These are phyloP conservation scores for Hibiscus syriacus DNA, from an alignment of 345 rosid genomes.

Conservation along the genomic window DNA sequence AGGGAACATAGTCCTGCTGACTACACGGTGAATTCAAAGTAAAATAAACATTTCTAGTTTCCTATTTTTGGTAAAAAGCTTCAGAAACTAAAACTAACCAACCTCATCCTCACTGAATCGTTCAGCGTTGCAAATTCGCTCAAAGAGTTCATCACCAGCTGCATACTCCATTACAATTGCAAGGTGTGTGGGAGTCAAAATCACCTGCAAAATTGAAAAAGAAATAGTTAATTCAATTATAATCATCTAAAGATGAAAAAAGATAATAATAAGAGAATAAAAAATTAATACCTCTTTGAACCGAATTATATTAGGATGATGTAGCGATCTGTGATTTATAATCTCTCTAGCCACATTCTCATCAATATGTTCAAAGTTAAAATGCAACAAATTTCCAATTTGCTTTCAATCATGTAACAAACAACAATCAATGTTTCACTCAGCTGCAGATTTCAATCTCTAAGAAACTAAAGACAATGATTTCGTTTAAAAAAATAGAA, in stretches of 20 bases:
- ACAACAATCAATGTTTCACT: no score
- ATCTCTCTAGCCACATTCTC: slow-evolving; percentile 89
- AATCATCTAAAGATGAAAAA: background rate
- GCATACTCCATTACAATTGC: slow-evolving; percentile 93
- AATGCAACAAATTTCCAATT: no score
- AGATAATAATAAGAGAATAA: background rate
- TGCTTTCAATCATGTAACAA: no score
- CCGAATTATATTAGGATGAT: no score
- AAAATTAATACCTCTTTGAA: slow-evolving; percentile 29
- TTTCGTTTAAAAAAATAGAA: background rate
- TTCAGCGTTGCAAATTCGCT: slow-evolving; percentile 75
- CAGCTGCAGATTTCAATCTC: no score
- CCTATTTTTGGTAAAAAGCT: no score
- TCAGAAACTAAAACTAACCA: background rate
- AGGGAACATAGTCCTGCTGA: no score
- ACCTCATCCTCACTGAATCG: no score
- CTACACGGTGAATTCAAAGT: no score
- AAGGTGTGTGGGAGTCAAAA: slow-evolving; percentile 36
- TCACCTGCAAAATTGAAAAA: slow-evolving; percentile 15
- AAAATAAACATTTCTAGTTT: no score
- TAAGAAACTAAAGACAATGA: no score
- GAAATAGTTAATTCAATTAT: background rate
- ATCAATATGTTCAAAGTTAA: slow-evolving; percentile 45
- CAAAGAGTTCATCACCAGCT: slow-evolving; percentile 80
- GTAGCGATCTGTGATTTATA: slow-evolving; percentile 81